Conservation (phyloP, 306 rosid genomes). For the Nissolia schottii region DNA sequence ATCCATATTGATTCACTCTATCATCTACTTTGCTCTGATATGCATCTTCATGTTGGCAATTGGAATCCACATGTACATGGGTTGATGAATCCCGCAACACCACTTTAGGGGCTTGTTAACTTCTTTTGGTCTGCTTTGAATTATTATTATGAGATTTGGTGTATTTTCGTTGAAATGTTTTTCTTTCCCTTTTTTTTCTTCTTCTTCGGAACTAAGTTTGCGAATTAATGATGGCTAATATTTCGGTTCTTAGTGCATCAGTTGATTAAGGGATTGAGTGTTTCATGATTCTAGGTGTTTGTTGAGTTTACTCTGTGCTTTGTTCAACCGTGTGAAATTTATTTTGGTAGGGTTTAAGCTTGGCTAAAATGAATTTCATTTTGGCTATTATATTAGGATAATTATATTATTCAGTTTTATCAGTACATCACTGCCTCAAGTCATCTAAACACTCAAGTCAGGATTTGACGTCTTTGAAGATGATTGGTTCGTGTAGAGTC, state of each 20-base stretch:
- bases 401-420: no score
- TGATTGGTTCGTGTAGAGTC: no score
- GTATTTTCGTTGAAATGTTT: neutral
- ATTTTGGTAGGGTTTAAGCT: no score
- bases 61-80: conserved; percentile 63
- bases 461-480: no score
- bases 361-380: no score
- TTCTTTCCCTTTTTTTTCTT: neutral
- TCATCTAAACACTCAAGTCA: no score
- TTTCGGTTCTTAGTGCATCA: neutral
- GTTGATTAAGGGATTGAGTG: neutral
- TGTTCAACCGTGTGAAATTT: no score
- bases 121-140: neutral
- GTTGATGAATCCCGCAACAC: conserved; percentile 19
- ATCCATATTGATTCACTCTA: conserved; percentile 68
- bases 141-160: neutral
- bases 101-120: neutral
- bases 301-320: neutral
- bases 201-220: neutral
- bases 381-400: no score
- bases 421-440: no score
- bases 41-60: conserved; percentile 82
- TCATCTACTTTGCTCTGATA: conserved; percentile 72
- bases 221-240: neutral
- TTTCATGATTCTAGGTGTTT: neutral